Conservation (phyloP, 352 stramenopile species). For the Globisporangium rhizosaccharum region DNA sequence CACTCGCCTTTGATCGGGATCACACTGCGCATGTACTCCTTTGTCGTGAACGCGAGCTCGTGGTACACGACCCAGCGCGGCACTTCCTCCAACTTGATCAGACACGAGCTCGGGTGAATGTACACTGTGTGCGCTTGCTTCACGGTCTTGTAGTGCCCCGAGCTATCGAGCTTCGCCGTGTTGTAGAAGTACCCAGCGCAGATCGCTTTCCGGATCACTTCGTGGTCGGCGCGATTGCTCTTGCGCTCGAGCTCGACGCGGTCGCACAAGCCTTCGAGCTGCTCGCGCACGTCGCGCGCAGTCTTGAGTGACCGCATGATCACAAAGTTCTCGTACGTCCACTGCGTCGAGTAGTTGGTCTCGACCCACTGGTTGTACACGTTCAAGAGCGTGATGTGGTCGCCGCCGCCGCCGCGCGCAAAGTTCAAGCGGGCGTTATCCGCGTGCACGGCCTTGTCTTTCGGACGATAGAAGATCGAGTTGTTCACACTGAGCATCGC, state of each 20-base stretch:
- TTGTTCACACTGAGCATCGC: slow-evolving; percentile 98
- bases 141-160: slow-evolving; percentile 98
- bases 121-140: slow-evolving; percentile 97
- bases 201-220: slow-evolving; percentile 95
- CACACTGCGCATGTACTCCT: slow-evolving; percentile 99
- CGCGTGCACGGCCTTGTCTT: slow-evolving; percentile 98
- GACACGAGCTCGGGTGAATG: slow-evolving; percentile 98
- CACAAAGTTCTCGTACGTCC: slow-evolving; percentile 95
- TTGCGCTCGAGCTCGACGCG: slow-evolving; percentile 94
- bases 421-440: slow-evolving; percentile 99
- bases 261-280: slow-evolving; percentile 98
- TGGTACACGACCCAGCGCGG: slow-evolving; percentile 97
- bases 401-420: slow-evolving; percentile 93
- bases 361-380: slow-evolving; percentile 99
- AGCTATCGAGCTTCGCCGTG: slow-evolving; percentile 93
- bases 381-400: slow-evolving; percentile 96
- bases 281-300: slow-evolving; percentile 97
- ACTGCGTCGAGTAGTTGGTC: slow-evolving; percentile 96
- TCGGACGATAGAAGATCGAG: slow-evolving; percentile 98
- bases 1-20: slow-evolving; percentile 97
- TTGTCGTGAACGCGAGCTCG: slow-evolving; percentile 98
- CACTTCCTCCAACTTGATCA: slow-evolving; percentile 89
- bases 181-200: slow-evolving; percentile 99
- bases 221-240: slow-evolving; percentile 85
- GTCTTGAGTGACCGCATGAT: slow-evolving; percentile 97